Base-by-base conservation (phyloP, 2,329 filamentous ascomycete genomes). In the Purpureocillium lavendulum region DNA sequence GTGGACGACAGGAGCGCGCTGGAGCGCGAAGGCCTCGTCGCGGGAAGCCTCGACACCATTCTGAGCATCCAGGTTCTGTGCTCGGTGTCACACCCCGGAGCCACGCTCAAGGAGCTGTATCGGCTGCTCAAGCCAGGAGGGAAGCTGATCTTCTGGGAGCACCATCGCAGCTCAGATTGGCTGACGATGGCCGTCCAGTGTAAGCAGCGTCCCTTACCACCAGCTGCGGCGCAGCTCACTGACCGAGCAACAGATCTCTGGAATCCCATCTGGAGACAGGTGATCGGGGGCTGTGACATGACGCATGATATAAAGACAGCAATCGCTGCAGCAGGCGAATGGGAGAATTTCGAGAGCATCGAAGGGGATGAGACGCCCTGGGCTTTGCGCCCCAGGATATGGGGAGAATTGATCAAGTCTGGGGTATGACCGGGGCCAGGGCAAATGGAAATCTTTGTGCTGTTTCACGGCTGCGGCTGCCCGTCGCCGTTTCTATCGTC, bases 81-180 rank as follows among this genome's bases (percentile, higher is more conserved):
- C 49, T 58, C 64, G 4, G 58, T 69, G 4, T 41, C 45, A 7
- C 45, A 61, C 38, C 41, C 48, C 11, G 47, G 48, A 38, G 45
- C 24, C 5, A 52, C 56, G 36, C 51, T 54, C 39, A 55, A 39
- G 45, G 49, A 56, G 40, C 42, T 68, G n/a, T 64, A 62, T 45
- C 58, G 57, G 37, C 45, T 70, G 21, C 45, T 71, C 32, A 70
- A 63, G 44, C 67, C 66, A 0, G 66, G 66, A 1, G 66, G 66
- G 11, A 60, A 56, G 33, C 63, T 70, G 41, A 53, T 71, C 18
- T 69, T 70, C 40, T 69, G 66, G 61, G 67, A 70, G 44, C 67
- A 70, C 40, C 49, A 46, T 35, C 43, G 45, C 38, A 61, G 46
- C 42, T 39, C 40, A 11, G 44, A 59, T 31, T 16, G 15, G 30